These are phyloP conservation scores for Venturia effusa DNA, from an alignment of 2,329 filamentous ascomycete genomes.

Conservation along the genomic window DNA sequence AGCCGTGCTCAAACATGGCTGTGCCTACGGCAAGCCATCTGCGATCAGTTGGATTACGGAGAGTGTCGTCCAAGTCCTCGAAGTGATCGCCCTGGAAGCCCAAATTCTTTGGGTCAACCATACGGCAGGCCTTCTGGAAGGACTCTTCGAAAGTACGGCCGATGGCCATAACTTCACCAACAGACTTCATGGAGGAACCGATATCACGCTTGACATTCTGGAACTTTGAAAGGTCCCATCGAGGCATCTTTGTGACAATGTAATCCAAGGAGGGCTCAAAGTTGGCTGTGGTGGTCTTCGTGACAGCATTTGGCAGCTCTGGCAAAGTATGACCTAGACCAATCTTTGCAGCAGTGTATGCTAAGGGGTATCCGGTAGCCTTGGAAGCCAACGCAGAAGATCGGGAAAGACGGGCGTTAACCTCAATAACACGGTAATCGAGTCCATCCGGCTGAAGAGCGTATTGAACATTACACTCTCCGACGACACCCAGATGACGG, in stretches of 20 bases:
- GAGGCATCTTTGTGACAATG: slow-evolving; percentile 95
- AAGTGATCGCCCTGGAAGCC: slow-evolving; percentile 96
- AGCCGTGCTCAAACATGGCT: slow-evolving; percentile 94
- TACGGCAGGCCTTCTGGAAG: slow-evolving; percentile 96
- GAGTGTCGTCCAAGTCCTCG: slow-evolving; percentile 78
- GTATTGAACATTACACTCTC: slow-evolving; percentile 98
- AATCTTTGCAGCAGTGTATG: slow-evolving; percentile 97
- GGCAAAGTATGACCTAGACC: slow-evolving; percentile 91
- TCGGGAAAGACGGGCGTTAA: slow-evolving; percentile 95
- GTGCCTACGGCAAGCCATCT: slow-evolving; percentile 96
- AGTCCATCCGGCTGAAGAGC: slow-evolving; percentile 91
- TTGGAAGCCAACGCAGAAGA: slow-evolving; percentile 96
- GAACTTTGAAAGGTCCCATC: slow-evolving; percentile 98
- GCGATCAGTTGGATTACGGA: slow-evolving; percentile 88
- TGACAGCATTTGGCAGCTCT: slow-evolving; percentile 93
- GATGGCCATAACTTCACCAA: slow-evolving; percentile 98
- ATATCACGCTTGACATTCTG: slow-evolving; percentile 97
- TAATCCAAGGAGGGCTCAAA: slow-evolving; percentile 97
- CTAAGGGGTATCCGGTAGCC: slow-evolving; percentile 92
- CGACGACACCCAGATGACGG: slow-evolving; percentile 89
- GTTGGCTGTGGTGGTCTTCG: slow-evolving; percentile 96
- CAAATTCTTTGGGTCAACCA: slow-evolving; percentile 84
- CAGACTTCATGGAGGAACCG: slow-evolving; percentile 96
- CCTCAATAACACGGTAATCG: slow-evolving; percentile 97
- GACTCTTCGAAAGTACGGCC: slow-evolving; percentile 97